These are phyloP conservation scores for Raphanus sativus DNA, from an alignment of 345 rosid genomes.

Conservation along the genomic window DNA sequence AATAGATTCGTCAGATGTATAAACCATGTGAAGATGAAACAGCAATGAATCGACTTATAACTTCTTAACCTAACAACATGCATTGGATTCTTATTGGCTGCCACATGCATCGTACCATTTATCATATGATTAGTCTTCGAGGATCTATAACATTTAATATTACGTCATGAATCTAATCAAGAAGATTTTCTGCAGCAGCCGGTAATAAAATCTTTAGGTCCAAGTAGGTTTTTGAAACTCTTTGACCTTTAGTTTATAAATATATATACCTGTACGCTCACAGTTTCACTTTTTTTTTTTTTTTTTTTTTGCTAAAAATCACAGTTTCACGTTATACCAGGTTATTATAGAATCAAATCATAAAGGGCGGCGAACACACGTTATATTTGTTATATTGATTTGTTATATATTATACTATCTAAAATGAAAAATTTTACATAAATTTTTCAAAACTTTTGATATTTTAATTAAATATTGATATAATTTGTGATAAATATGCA, in stretches of 20 bases:
- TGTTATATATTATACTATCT: too few species aligned
- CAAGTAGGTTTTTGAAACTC: conserved; percentile 23
- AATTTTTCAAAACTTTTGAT: background rate
- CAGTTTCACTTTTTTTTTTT: too few species aligned
- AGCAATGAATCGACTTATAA: conserved; percentile 22
- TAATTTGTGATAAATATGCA: background rate
- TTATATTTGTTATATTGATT: too few species aligned
- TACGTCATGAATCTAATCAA: background rate
- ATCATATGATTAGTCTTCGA: background rate
- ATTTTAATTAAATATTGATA: background rate
- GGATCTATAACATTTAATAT: conserved; percentile 6
- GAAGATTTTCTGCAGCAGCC: conserved; percentile 12
- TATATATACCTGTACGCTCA: background rate
- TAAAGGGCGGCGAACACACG: too few species aligned
- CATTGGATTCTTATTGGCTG: conserved; percentile 32
- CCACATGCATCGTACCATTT: conserved; percentile 30
- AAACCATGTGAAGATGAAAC: conserved; percentile 35
- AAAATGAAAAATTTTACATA: background rate
- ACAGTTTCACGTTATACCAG: background rate
- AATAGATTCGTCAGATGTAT: conserved; percentile 32
- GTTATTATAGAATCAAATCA: too few species aligned
- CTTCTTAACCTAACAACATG: conserved; percentile 1
- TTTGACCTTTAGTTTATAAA: conserved; percentile 13
- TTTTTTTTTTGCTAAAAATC: too few species aligned
- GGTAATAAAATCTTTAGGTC: conserved; percentile 4